phyloP scores from a whole-genome alignment of 73 alveolate species.

The Tetrahymena elliotti region DNA sequence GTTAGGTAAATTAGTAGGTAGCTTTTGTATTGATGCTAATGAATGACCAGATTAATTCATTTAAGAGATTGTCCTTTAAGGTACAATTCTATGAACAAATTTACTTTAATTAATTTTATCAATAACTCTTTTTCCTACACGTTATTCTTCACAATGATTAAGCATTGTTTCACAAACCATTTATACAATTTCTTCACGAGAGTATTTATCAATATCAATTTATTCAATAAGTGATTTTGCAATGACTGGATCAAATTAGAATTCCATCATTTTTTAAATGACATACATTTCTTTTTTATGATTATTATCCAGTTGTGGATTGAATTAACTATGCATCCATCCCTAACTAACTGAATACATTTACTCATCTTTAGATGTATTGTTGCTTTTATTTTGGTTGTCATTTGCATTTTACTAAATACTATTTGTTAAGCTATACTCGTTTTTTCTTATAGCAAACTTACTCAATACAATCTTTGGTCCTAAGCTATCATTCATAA shows the following conservation, averaged over 20 bases:
- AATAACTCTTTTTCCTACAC: background rate
- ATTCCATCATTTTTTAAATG: background rate
- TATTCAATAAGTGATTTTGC: background rate
- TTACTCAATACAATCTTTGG: background rate
- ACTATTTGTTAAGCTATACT: background rate
- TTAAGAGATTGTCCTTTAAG: background rate
- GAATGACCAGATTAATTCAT: background rate
- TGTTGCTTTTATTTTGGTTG: background rate
- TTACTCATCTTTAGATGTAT: background rate
- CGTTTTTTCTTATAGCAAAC: background rate
- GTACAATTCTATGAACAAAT: background rate
- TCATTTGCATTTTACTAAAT: background rate
- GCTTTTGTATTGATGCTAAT: background rate
- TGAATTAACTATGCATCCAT: background rate
- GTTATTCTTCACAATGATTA: background rate
- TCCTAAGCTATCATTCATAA: background rate
- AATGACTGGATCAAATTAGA: background rate
- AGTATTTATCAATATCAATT: background rate
- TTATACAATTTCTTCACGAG: background rate
- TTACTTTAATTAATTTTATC: background rate
- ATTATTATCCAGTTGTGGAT: background rate
- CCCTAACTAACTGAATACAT: background rate
- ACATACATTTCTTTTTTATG: background rate
- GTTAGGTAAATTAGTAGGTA: background rate
- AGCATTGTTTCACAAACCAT: background rate